These are phyloP conservation scores for Phytophthora pseudosyringae DNA, from an alignment of 352 stramenopile species.

Conservation along the genomic window DNA sequence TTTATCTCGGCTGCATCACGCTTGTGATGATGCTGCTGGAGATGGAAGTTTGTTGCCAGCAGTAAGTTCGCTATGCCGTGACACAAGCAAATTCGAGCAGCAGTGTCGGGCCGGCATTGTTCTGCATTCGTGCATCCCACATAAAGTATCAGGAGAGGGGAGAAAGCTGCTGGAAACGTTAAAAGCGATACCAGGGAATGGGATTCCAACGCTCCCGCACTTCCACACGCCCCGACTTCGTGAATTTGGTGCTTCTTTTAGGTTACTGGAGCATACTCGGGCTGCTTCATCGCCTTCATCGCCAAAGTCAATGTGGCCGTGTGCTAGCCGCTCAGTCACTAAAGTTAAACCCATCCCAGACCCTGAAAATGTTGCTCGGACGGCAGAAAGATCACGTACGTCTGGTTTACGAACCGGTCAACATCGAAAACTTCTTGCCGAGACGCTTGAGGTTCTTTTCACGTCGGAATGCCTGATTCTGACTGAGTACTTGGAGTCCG, in stretches of 20 bases:
- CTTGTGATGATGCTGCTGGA: conserved; percentile 2
- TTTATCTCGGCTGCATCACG: conserved; percentile 17
- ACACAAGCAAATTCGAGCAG: conserved; percentile 14
- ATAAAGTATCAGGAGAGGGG: conserved; percentile 15
- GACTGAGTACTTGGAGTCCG: conserved; percentile 47
- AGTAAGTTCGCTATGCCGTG: conserved; percentile 2
- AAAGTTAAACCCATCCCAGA: no score
- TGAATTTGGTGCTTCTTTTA: no score
- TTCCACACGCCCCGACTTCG: not conserved
- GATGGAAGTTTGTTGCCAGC: conserved; percentile 15
- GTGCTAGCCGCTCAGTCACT: no score
- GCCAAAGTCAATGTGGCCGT: no score
- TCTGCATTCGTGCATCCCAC: conserved; percentile 10
- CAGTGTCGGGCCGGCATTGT: conserved; percentile 10
- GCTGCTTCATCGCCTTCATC: not conserved
- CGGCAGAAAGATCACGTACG: no score
- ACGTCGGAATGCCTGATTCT: conserved; percentile 43
- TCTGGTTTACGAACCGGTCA: not conserved
- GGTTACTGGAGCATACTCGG: not conserved
- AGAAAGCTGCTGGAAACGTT: conserved; percentile 18
- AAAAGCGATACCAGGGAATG: conserved; percentile 15
- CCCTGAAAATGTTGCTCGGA: no score
- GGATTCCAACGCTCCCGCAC: conserved; percentile 4
- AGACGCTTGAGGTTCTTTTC: conserved; percentile 36
- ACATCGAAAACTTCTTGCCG: conserved; percentile 23